Evolutionary conservation across 1,284 basidiomycete species (phyloP), one percentile per base, ranked within the genome.

Genomic region (Cryptococcus sp.): DNA sequence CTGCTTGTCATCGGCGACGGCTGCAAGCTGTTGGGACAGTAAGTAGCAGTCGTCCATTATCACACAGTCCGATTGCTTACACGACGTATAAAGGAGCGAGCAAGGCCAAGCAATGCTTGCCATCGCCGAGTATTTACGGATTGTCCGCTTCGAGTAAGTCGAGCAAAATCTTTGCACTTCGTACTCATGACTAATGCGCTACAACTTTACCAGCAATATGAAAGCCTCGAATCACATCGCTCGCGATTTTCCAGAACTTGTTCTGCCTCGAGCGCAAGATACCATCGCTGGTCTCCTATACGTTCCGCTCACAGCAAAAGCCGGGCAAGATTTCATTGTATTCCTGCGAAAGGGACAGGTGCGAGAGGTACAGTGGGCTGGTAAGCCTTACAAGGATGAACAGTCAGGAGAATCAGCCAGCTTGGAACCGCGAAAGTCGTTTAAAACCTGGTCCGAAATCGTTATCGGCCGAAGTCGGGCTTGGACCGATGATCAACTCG

Each of bases 401-500:
- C 72, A 70, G 6, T 58, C 69, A 16, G 77, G 69, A 13, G 60
- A 62, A 11, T 50, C 54, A 10, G 79, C 81, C 3, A 72, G 77
- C 7, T 78, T 93, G 2, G 88, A 91, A 70, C 89, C 89, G 0
- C 80, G 89, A 29, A 86, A 83, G 63, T 90, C 88, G 2, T 93
- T 93, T 82, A 89, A 87, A 68, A 82, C 83, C 3, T 94, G 91
- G 91, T 85, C 85, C 0, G 88, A 93, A 75, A 86, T 81, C 2
- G 86, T 93, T 10, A 82, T 84, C 20, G 90, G 89, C 3, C 81
- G 85, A 45, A 87, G 85, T 66, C 81, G 88, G 37, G 81, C 81
- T 5, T 95, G 91, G 91, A 87, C 88, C 13, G 89, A 93, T 59
- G 90, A 93, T 68, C 89, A 93, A 73, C 77, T 93, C 47, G 91